Conservation (phyloP, 345 rosid genomes). For the Laguncularia racemosa region DNA sequence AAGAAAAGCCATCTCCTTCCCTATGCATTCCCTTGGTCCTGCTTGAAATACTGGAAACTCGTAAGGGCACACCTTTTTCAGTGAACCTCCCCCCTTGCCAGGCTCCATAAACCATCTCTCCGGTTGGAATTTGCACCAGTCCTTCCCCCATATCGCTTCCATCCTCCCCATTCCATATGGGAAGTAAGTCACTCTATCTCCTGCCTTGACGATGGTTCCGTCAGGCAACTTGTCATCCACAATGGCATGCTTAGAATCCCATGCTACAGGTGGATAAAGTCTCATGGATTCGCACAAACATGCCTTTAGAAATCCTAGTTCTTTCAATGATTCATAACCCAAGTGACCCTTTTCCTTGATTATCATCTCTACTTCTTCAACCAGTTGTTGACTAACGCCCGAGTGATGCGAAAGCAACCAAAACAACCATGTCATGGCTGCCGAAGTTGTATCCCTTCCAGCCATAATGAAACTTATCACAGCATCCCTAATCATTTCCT, state of each 20-base stretch:
- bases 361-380: slow-evolving; percentile 26
- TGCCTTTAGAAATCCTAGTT: slow-evolving; percentile 40
- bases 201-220: slow-evolving; percentile 51
- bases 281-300: slow-evolving; percentile 63
- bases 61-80: slow-evolving; percentile 36
- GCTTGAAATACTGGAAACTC: slow-evolving; percentile 40
- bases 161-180: slow-evolving; percentile 92
- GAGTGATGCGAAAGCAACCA: slow-evolving; percentile 44
- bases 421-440: slow-evolving; percentile 58
- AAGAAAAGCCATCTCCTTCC: slow-evolving; percentile 39
- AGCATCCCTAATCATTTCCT: slow-evolving; percentile 45
- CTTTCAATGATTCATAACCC: slow-evolving; percentile 27
- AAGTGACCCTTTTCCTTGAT: slow-evolving; percentile 12
- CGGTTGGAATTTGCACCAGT: slow-evolving; percentile 54
- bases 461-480: slow-evolving; percentile 55
- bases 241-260: slow-evolving; percentile 62
- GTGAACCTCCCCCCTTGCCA: slow-evolving; percentile 1
- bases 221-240: slow-evolving; percentile 53
- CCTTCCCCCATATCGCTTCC: slow-evolving; percentile 72
- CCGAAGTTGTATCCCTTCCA: slow-evolving; percentile 63
- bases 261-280: slow-evolving; percentile 68
- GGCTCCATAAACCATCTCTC: slow-evolving; percentile 43
- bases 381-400: slow-evolving; percentile 22
- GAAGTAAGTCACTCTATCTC: slow-evolving; percentile 79
- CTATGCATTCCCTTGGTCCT: slow-evolving; percentile 41